Evolutionary conservation across 345 rosid genomes (phyloP), one percentile per base, ranked within the genome.

Genomic region (Heritiera littoralis): DNA sequence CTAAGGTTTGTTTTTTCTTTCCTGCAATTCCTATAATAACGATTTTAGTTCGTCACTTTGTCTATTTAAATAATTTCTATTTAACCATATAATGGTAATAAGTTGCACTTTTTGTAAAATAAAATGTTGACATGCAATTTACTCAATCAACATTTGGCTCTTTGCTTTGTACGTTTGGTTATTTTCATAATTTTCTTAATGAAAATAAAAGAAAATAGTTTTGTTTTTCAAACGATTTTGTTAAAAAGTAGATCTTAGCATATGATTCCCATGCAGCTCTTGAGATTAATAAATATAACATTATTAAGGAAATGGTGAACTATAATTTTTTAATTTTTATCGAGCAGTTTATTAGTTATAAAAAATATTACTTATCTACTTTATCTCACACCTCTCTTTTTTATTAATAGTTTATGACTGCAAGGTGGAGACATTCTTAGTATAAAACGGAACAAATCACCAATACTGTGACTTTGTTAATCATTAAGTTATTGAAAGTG

Each of bases 1-100:
- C 89, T 1, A 89, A 90, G 94, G 98, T 93, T 78, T 56, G 38
- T 30, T 59, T 13, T 11, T 41, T 64, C 65, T 23, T 23, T 23
- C 28, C 71, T 51, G n/a, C 60, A 58, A 17, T 58, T 41, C n/a
- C 68, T 66, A 23, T n/a, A 77, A 76, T 20, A 55, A 32, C 59
- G 0, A 51, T 64, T 65, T 65, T 77, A 18, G 43, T 74, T 74
- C 2, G 46, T 77, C 23, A 20, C n/a, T 66, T 23, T 23, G 5
- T 70, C 10, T 52, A 12, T n/a, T 77, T 18, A 30, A 30, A n/a
- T 7, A 1, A 13, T 20, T 66, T 5, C 6, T 35, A 1, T 35
- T 77, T 66, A 38, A 52, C 48, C 60, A 69, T 69, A 20, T 52
- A 30, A 10, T 55, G 76, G 17, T 51, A 51, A 30, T 6, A 15